Evolutionary conservation across 192 early-diverging fungal genomes (phyloP), one percentile per base, ranked within the genome.

Genomic region (Coemansia interrupta): DNA sequence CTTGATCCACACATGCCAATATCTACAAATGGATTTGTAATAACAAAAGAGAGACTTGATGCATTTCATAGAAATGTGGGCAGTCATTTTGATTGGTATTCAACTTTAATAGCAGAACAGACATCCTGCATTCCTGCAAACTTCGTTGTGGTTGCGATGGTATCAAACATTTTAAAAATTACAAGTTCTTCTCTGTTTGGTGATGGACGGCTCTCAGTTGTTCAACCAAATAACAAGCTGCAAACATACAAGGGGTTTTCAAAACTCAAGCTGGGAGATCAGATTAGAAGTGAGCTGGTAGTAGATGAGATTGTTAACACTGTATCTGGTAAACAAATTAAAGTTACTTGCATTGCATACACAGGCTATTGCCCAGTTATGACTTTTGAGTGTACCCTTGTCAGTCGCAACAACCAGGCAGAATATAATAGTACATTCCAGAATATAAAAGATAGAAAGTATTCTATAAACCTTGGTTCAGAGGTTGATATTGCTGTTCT

Each of bases 161-260:
- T 87, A 79, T 83, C 85, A 72, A 78, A 83, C 63, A 83, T 91
- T 39, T 83, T 94, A 49, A 85, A 86, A 54, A 83, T 92, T 2
- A 85, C 95, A 43, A 82, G 87, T 58, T 88, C 92, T 20, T 86
- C 92, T 54, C 85, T 85, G 19, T 88, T 95, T 61, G 90, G 92
- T 56, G 89, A 89, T 45, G 92, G 93, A 54, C 83, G 93, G 50
- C 81, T 97, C 55, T 78, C 74, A 22, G 73, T 95, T 12, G 92
- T 97, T 17, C 95, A 95, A 67, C 78, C 95, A 24, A 86, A 86
- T 70, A 92, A 95, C 78, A 86, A 83, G 18, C 90, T 91, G 72
- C 75, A 84, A 49, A 78, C 91, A 51, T 63, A 89, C 11, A 84
- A 86, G 20, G 71, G 81, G n/a, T 70, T 58, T 10, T 78, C 82